Base-by-base conservation (phyloP, 2,329 filamentous ascomycete species). In the Paradendryphiella salina region DNA sequence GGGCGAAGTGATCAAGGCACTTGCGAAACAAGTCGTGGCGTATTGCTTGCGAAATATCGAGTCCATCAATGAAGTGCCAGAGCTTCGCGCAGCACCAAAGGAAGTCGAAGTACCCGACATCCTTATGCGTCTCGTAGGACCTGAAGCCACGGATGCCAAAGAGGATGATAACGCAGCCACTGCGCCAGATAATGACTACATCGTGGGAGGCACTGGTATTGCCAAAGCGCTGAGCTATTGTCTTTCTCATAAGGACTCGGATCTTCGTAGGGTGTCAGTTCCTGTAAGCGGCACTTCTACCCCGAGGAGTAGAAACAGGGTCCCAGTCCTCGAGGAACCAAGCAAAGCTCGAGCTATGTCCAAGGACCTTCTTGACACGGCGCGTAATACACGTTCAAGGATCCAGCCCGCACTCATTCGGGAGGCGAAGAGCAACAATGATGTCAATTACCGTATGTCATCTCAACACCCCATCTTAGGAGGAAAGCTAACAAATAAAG, bases 11-110 rank as follows among this genome's bases (percentile, higher is more conserved):
- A 89, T 96, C 64, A 95, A 91, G 73, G 92, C 91, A 3, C 80
- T 96, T 61, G 92, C 91, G 0, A 95, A 93, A 66, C 92, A 96
- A 71, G 88, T 96, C n/a, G 87, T 96, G 35, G 93, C 90, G 0
- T 96, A 96, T 72, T 96, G 89, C 56, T 80, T 99, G 55, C 85
- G 89, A 50, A 99, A 99, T 64, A 87, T 99, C 79, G 90, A 96
- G 70, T 83, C 82, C 8, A 82, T 88, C 13, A 85, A 89, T 9
- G 84, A 90, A 51, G 80, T 82, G 8, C 85, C 87, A 48, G 80
- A 84, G 51, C 71, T 76, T 14, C 73, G 79, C 37, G 73, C 72
- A 11, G 70, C 71, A 34, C 76, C 77, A n/a, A 79, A 77, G 49
- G 75, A 71, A 32, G 80, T 86, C 15, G 78, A 80, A n/a, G 69